Evolutionary conservation across 495 filamentous ascomycete species (phyloP), one percentile per base, ranked within the genome.

Genomic region (Venustampulla echinocandica): DNA sequence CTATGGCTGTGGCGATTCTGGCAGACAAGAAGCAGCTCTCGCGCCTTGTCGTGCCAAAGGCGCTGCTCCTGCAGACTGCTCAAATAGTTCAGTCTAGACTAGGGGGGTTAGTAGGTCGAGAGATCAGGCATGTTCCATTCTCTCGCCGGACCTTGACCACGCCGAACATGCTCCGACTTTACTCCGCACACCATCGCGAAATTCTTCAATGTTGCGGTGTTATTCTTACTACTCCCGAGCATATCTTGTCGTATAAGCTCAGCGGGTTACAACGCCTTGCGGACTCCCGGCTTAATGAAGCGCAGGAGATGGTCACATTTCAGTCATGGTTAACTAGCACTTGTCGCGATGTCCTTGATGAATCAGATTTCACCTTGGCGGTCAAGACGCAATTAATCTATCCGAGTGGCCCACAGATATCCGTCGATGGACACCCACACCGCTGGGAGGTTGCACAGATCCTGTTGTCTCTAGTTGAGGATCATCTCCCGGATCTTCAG

Each of bases 281-380:
- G 1, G 67, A 73, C 50, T 53, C 46, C 1, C 53, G 62, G 13
- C 17, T 66, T 11, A 41, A 59, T 11, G 61, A 65, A 44, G 74
- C 72, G 0, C 44, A 11, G 2, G 42, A 49, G 7, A 70, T 77
- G 62, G 61, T 69, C 33, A 57, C 50, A 18, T 58, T 70, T 2
- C 71, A 80, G 47, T 37, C 30, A 3, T 77, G 74, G 74, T 35
- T 80, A 2, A 58, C 65, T 18, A 14, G 46, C 0, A 49, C 47
- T 21, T 68, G 60, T 24, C 66, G 74, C 9, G 77, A 81, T 55
- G 59, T 81, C 1, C 54, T 81, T 0, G 77, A 80, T 51, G 77
- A 81, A 46, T 75, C 66, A 5, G 77, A 81, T 44, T 68, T 67
- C 22, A 75, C 70, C 0, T 50, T 80, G 7, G 64, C 71, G 0